Conservation (phyloP, 257 asterid genomes). For the Rehmannia glutinosa region DNA sequence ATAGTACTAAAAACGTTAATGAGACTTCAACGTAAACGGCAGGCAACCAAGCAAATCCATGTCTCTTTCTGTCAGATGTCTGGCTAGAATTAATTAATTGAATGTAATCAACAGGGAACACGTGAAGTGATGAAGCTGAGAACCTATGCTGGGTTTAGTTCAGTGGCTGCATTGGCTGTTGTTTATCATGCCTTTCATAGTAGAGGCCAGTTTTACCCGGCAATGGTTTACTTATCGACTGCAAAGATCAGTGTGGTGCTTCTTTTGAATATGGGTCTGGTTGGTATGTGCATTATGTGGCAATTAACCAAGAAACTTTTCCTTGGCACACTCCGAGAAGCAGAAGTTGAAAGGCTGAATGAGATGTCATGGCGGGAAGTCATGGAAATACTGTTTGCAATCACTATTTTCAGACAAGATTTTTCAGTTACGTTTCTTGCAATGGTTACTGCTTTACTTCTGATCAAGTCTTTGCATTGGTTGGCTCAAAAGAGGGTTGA, state of each 20-base stretch:
- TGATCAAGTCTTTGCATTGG: constrained; percentile 92
- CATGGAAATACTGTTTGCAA: constrained; percentile 89
- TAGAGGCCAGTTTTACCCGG: constrained; percentile 91
- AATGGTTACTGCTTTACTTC: constrained; percentile 78
- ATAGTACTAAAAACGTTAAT: neutral
- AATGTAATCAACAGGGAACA: constrained; percentile 35
- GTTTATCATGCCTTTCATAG: constrained; percentile 71
- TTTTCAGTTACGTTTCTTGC: constrained; percentile 78
- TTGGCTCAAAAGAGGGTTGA: constrained; percentile 96
- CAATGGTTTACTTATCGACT: constrained; percentile 81
- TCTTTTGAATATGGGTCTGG: constrained; percentile 83
- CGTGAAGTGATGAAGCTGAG: constrained; percentile 66
- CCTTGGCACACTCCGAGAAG: constrained; percentile 91
- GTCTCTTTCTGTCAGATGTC: too few species aligned
- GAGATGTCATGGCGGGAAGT: constrained; percentile 96
- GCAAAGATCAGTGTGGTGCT: constrained; percentile 82
- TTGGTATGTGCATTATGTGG: constrained; percentile 79
- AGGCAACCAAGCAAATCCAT: too few species aligned
- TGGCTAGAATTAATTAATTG: constrained; percentile 18
- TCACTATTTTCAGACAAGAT: constrained; percentile 89
- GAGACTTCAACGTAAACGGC: neutral
- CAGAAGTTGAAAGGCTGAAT: constrained; percentile 89
- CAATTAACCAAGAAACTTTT: constrained; percentile 77
- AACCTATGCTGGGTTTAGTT: constrained; percentile 74
- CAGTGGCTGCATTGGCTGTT: constrained; percentile 59